Evolutionary conservation across 441 rosid genomes (phyloP).

Genomic region (Populus hybrid): DNA sequence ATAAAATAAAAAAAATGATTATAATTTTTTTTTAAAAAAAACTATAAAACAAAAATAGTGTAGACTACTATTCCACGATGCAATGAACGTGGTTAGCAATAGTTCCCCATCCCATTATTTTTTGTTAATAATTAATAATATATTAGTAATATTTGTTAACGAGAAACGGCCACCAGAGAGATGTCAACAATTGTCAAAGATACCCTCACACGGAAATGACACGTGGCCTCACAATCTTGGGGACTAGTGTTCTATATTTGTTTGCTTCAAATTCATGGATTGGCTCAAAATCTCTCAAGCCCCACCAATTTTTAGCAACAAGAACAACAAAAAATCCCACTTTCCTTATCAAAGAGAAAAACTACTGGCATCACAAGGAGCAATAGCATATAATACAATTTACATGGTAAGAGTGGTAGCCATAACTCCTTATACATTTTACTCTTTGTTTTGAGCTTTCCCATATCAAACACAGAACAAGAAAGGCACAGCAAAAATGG

Average conservation of each 20-base stretch:
- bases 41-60: no score
- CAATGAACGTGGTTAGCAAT: no score
- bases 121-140: no score
- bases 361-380: not conserved
- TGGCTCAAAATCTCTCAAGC: slow-evolving; percentile 9
- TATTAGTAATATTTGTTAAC: not conserved
- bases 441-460: not conserved
- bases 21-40: no score
- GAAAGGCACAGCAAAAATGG: slow-evolving; percentile 31
- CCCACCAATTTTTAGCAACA: not conserved
- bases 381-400: not conserved
- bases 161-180: slow-evolving; percentile 17
- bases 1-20: no score
- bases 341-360: not conserved
- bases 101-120: no score
- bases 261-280: slow-evolving; percentile 11
- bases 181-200: slow-evolving; percentile 18
- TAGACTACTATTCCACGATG: no score
- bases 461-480: not conserved
- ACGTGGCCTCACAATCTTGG: slow-evolving; percentile 35
- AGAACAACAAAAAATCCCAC: not conserved
- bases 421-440: not conserved
- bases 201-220: slow-evolving; percentile 29
- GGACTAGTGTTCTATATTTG: slow-evolving; percentile 24
- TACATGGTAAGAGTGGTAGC: no score